Evolutionary conservation across 169 alveolate species (phyloP), one percentile per base, ranked within the genome.

Genomic region (Plasmodium billcollinsi): DNA sequence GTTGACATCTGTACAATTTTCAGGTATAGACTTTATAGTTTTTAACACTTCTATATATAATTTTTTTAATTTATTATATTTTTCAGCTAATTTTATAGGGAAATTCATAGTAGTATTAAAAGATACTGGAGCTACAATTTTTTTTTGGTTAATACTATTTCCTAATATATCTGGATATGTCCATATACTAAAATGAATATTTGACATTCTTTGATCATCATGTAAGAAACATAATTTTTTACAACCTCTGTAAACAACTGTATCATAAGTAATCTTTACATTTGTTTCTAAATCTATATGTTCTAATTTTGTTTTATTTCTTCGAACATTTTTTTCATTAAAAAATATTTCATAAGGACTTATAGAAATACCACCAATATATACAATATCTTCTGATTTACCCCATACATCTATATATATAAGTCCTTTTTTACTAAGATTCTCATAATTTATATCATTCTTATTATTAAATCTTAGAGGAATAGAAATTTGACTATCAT

Each of bases 401-500:
- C 96, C 96, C 96, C 96, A 93, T 70, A 93, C 94, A 18, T 89
- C 93, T 62, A 93, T 75, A 67, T 93, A 56, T 12, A 93, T 80
- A 49, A 88, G 88, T 20, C 94, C 91, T 70, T 85, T 89, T 71
- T 90, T 88, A 47, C 93, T 43, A 39, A 93, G 29, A 62, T 73
- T 86, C 15, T 74, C 47, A 47, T 74, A 83, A 52, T 66, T 88
- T 18, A 91, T 62, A n/a, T 72, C 92, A 20, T 70, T 73, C 24
- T 72, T 90, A 18, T 74, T 88, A 56, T 80, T 90, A 59, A 78
- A 78, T 29, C 85, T 24, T 43, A 93, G 61, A 1, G 96, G 96
- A 29, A 93, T 59, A 14, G 90, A 69, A 43, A 93, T 66, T 18
- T 91, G 94, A 70, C 93, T 94, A 50, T 93, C 93, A 80, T 92